Evolutionary conservation across 305 asterid genomes (phyloP), one percentile per base, ranked within the genome.

Genomic region (Striga hermonthica): DNA sequence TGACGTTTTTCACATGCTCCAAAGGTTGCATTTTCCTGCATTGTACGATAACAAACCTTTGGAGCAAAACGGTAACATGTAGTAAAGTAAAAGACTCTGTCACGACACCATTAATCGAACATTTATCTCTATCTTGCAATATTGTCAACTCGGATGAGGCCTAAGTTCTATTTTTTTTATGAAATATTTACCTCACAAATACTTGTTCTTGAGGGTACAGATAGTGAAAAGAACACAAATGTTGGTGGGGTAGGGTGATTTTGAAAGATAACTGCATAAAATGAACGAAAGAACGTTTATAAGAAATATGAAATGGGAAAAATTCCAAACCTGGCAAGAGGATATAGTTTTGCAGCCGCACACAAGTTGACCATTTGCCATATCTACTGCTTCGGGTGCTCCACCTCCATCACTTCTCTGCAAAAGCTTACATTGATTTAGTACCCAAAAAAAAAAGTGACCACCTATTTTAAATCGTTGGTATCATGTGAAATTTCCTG

Each of bases 391-490:
- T 66, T 79, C 87, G 55, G 95, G 60, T 22, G 94, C 93, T 71
- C 99, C 99, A 53, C 96, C 97, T 64, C 95, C 99, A 73, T 90
- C 93, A 68, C 99, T 93, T 84, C 97, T 90, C 99, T 90, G 84
- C 76, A 72, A 66, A 66, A 67, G 50, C 11, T 34, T 65, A 56
- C 16, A 7, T 64, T 64, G 38, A 22, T 10, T 48, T 5, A 45
- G 9, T 35, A 49, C 40, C 7, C 40, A 60, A 69, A 62, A 48
- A 14, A 14, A 14, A 14, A 10, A 11, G 22, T 39, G 3, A n/a
- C 35, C 16, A 14, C 36, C 13, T 58, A n/a, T 22, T 22, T 22
- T 22, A 22, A 22, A 22, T 22, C 2, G 31, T 22, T 22, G 4
- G 50, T 15, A 22, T 50, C 6, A 49, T 41, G 50, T 40, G 7